A percentile compares a stretch with the other conserved stretches of the same genome.
Conservation (phyloP, 495 filamentous ascomycete genomes). For the Neurospora sp. region DNA sequence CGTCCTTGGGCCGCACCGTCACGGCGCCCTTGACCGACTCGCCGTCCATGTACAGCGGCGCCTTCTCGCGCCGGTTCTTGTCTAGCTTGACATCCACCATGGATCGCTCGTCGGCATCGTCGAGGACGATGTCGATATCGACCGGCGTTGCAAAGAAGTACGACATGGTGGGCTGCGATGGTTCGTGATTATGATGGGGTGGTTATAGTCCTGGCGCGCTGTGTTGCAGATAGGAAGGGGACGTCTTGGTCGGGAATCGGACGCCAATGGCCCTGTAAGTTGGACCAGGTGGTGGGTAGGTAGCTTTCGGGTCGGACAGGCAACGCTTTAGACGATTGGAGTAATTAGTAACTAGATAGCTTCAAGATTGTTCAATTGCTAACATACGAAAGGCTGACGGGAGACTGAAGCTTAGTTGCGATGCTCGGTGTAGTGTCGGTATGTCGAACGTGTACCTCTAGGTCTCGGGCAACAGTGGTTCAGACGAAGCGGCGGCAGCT, state of each 20-base stretch:
- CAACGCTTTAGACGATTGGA: neutral
- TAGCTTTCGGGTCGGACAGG: neutral
- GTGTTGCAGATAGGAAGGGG: neutral
- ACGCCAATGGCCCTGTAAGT: neutral
- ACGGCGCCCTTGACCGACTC: slow-evolving; percentile 95
- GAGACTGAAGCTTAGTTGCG: neutral
- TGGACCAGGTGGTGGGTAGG: neutral
- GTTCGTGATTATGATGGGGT: neutral
- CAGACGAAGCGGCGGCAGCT: neutral
- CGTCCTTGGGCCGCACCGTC: slow-evolving; percentile 94
- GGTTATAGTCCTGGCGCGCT: neutral
- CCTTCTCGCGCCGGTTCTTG: slow-evolving; percentile 93
- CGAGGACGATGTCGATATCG: slow-evolving; percentile 97
- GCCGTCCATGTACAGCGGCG: slow-evolving; percentile 93
- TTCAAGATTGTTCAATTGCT: neutral
- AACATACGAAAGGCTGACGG: neutral
- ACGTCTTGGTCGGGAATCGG: neutral
- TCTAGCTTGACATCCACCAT: slow-evolving; percentile 97
- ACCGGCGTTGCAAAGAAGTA: slow-evolving; percentile 97
- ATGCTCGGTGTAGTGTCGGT: neutral
- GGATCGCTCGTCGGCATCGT: slow-evolving; percentile 83
- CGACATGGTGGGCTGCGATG: slow-evolving; percentile 48
- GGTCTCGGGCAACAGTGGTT: neutral
- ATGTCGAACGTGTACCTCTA: neutral
- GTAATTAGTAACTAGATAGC: neutral